Evolutionary conservation across 148 eudicot genomes (phyloP).

Genomic region (Silene latifolia): DNA sequence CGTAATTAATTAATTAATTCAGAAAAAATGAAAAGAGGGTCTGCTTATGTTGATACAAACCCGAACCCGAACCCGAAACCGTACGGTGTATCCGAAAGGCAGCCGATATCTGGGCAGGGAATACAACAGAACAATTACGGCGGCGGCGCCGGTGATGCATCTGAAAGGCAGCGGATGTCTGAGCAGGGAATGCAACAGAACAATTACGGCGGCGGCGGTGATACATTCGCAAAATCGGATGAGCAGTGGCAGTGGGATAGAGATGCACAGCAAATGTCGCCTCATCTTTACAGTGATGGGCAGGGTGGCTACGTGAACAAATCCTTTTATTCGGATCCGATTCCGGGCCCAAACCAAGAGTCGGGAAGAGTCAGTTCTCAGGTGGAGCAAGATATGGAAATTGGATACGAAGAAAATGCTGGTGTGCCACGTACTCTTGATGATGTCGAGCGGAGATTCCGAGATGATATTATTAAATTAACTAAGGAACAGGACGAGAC

Average conservation of each 20-base stretch:
- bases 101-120: constrained; percentile 27
- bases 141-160: constrained; percentile 24
- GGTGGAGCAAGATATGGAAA: constrained; percentile 49
- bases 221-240: constrained; percentile 27
- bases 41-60: not conserved
- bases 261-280: constrained; percentile 40
- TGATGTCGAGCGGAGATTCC: constrained; percentile 49
- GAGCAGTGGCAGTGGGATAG: constrained; percentile 44
- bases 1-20: not conserved
- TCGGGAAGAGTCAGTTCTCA: constrained; percentile 29
- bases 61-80: not conserved
- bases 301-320: constrained; percentile 34
- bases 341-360: constrained; percentile 35
- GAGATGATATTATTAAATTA: constrained; percentile 38
- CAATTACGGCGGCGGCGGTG: constrained; percentile 23
- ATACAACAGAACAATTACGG: constrained; percentile 31
- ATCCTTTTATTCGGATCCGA: constrained; percentile 34
- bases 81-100: constrained; percentile 27
- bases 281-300: constrained; percentile 38
- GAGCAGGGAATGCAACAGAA: constrained; percentile 32
- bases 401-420: constrained; percentile 52
- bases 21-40: constrained; percentile 10
- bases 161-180: constrained; percentile 32
- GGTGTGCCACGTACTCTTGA: constrained; percentile 35
- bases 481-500: constrained; percentile 50